Base-by-base conservation (phyloP, 805 yeast genomes). In the Phaffomyces antillensis region DNA sequence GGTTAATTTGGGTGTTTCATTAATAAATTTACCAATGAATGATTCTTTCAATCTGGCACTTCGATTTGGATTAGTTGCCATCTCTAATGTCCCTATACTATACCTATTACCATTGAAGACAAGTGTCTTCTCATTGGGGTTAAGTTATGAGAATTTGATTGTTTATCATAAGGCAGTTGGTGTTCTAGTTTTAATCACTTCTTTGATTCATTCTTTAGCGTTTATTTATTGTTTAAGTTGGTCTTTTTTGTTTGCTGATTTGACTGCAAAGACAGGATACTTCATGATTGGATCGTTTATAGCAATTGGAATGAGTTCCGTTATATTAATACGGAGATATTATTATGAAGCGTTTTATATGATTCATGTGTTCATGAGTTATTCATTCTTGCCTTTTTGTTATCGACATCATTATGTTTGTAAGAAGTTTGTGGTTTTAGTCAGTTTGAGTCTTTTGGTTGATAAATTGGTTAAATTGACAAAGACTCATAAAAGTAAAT, bases 121-220 rank as follows among this genome's bases (percentile, higher is more conserved):
- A 6, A 59, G 62, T 3, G 55, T 59, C 0, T 41, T 59, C 24
- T 41, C 44, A 7, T 39, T 55, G 7, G 46, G 50, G 9, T 25
- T 59, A 25, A 52, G 59, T 16, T 59, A 59, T 36, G 61, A 59
- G 37, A 51, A 49, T 20, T 41, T 59, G 15, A 35, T 59, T 2
- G 40, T 54, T 6, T 57, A 53, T 30, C 62, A 59, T 43, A 59
- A 56, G 37, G 55, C 49, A 20, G 23, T 57, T 26, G 61, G 61
- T 1, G 38, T 44, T 0, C 26, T 57, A 12, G 58, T 52, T 16
- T 33, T 59, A 2, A 8, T 40, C 10, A 47, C 46, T 31, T 48
- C 61, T 3, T 12, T 44, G 15, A 15, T 59, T 3, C 62, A 59
- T 45, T 36, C 49, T 2, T 33, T 37, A 1, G 45, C 50, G 2